These are phyloP conservation scores for Dalechampia spathulata DNA, from an alignment of 441 rosid genomes.

Conservation along the genomic window DNA sequence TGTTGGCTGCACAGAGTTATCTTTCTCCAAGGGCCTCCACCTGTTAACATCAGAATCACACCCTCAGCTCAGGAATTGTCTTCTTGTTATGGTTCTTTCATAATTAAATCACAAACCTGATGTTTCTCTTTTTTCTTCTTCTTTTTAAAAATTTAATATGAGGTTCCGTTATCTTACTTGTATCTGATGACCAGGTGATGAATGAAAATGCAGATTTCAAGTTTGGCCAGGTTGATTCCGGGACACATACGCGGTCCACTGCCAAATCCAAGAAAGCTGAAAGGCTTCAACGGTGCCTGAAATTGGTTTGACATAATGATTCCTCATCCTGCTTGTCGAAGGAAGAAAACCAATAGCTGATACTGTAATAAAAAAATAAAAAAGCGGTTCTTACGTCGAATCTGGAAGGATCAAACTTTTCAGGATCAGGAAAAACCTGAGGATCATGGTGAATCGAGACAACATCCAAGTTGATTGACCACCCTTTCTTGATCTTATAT, in stretches of 20 bases:
- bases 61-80: too few relatives aligned
- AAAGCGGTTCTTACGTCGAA: constrained; percentile 33
- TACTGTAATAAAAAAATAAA: too few relatives aligned
- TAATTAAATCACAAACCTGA: too few relatives aligned
- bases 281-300: constrained; percentile 42
- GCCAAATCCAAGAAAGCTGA: constrained; percentile 59
- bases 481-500: constrained; percentile 42
- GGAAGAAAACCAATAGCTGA: neutral
- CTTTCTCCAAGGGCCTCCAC: constrained; percentile 48
- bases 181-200: constrained; percentile 53
- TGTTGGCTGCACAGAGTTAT: constrained; percentile 56
- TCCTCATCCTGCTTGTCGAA: neutral
- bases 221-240: constrained; percentile 55
- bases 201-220: constrained; percentile 53
- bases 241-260: constrained; percentile 66
- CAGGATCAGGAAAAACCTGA: constrained; percentile 34
- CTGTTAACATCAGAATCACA: too few relatives aligned
- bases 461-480: constrained; percentile 67
- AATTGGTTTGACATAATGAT: neutral
- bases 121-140: neutral
- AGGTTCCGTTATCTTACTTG: constrained; percentile 49
- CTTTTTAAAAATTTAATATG: neutral
- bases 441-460: constrained; percentile 62
- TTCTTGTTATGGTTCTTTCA: too few relatives aligned
- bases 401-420: constrained; percentile 44